Conservation (phyloP, 257 asterid genomes). For the Thymus mandschuricus region DNA sequence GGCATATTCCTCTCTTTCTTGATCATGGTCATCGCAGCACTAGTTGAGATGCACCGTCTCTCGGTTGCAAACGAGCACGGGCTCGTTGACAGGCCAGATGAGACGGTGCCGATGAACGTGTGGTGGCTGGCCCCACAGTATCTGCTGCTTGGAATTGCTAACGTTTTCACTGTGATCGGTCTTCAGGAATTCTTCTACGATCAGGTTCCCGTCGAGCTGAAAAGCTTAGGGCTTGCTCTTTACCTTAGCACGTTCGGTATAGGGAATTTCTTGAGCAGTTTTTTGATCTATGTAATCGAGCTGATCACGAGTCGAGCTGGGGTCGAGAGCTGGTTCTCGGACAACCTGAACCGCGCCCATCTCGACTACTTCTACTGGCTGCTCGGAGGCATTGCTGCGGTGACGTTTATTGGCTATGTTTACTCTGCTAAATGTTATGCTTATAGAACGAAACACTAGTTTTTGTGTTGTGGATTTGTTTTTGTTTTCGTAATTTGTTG, state of each 20-base stretch:
- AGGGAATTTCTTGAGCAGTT: constrained; percentile 52
- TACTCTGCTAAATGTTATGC: constrained; percentile 16
- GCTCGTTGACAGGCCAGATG: constrained; percentile 40
- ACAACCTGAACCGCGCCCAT: constrained; percentile 45
- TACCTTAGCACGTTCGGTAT: constrained; percentile 47
- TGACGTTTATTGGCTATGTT: constrained; percentile 21
- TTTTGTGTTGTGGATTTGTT: no score
- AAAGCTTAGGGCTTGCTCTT: constrained; percentile 29
- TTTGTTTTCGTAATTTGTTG: no score
- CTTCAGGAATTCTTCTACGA: constrained; percentile 63
- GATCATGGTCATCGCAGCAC: constrained; percentile 40
- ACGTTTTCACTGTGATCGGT: constrained; percentile 49
- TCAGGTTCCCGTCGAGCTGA: constrained; percentile 48
- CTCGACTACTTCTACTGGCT: constrained; percentile 46
- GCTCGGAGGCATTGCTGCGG: constrained; percentile 31
- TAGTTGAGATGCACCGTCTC: constrained; percentile 45
- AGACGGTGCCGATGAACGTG: constrained; percentile 49
- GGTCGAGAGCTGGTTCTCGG: constrained; percentile 38
- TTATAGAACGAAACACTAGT: neutral
- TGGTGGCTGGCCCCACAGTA: constrained; percentile 66
- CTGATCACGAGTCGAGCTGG: constrained; percentile 19
- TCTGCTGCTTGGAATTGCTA: constrained; percentile 44
- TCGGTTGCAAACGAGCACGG: constrained; percentile 40
- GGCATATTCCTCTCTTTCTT: constrained; percentile 29
- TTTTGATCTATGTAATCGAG: constrained; percentile 44